Percentiles rank a stretch among this genome's conserved stretches.
phyloP scores from a whole-genome alignment of 2,329 filamentous ascomycete species.

The Neofusicoccum laricinum region DNA sequence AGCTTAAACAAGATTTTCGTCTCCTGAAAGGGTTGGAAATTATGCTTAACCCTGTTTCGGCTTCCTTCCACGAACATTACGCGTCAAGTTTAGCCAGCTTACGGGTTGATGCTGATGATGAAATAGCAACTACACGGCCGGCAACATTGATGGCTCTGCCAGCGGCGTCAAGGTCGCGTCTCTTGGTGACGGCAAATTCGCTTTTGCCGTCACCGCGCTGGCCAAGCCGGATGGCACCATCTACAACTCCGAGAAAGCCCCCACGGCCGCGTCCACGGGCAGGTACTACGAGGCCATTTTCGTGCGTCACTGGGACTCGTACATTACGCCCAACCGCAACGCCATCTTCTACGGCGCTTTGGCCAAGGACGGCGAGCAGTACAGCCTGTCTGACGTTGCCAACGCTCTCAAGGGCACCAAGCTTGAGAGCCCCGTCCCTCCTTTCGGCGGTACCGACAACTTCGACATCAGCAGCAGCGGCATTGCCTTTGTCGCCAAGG shows the following conservation, averaged over 20 bases:
- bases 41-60: background rate
- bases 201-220: slow-evolving; percentile 54
- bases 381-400: slow-evolving; percentile 46
- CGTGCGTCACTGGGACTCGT: slow-evolving; percentile 82
- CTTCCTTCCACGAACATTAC: background rate
- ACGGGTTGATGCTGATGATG: background rate
- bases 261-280: slow-evolving; percentile 61
- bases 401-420: slow-evolving; percentile 62
- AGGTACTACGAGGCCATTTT: slow-evolving; percentile 73
- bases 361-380: slow-evolving; percentile 23
- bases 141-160: slow-evolving; percentile 45
- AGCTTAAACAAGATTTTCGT: background rate
- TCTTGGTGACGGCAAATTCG: slow-evolving; percentile 37
- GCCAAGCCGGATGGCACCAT: slow-evolving; percentile 68
- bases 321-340: slow-evolving; percentile 64
- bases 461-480: slow-evolving; percentile 70
- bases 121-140: slow-evolving; percentile 39
- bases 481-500: slow-evolving; percentile 72
- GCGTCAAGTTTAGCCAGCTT: too few species aligned
- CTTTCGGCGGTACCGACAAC: slow-evolving; percentile 76
- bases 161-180: slow-evolving; percentile 47
- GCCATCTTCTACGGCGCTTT: slow-evolving; percentile 72
- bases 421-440: slow-evolving; percentile 67
- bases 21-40: background rate
- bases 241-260: slow-evolving; percentile 61